Base-by-base conservation (phyloP, 2,329 filamentous ascomycete genomes). In the Penicillium sp. region DNA sequence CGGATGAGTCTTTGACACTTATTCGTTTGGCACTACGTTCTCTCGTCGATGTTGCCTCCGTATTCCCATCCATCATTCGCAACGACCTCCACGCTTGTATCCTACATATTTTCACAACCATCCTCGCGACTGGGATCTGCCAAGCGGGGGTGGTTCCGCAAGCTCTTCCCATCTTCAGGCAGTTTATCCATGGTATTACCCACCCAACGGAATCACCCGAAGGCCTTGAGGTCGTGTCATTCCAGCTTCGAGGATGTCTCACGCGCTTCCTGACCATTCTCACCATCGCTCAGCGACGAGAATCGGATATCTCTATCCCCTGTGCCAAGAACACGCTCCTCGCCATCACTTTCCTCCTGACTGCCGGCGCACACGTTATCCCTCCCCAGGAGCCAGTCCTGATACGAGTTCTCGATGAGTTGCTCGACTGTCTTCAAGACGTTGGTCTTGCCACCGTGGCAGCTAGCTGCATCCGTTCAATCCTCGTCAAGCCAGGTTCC, bases 51-150 rank as follows among this genome's bases (percentile, higher is more conserved):
- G 92, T 94, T 1, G 92, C 94, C 7, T 90, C 95, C 59, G 91
- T 97, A 16, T 99, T 99, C 75, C 95, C 95, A 0, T 86, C 90
- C 2, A 92, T 99, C 66, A 99, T 99, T 78, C 94, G 94, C 70
- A 93, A 91, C 10, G 94, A 99, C 71, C 82, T 99, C 7, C 91
- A 97, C 69, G 93, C 94, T 37, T 97, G 93, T 68, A 96, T 97
- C 63, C 84, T 99, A 47, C 92, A 99, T 77, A 96, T 97, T 53
- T 97, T 97, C 69, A 89, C 90, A 51, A 96, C 91, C 0, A 94
- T 96, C 55, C 83, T 99, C 12, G 89, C 90, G 14, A 97, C 91
- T 0, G 88, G 90, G 0, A 82, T 86, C 11, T 97, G 93, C 68
- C 95, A 99, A 74, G 85, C 90, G 26, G 83, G 90, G 36, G 90